Conservation (phyloP, 1,284 basidiomycete genomes). For the Ganoderma boninense region DNA sequence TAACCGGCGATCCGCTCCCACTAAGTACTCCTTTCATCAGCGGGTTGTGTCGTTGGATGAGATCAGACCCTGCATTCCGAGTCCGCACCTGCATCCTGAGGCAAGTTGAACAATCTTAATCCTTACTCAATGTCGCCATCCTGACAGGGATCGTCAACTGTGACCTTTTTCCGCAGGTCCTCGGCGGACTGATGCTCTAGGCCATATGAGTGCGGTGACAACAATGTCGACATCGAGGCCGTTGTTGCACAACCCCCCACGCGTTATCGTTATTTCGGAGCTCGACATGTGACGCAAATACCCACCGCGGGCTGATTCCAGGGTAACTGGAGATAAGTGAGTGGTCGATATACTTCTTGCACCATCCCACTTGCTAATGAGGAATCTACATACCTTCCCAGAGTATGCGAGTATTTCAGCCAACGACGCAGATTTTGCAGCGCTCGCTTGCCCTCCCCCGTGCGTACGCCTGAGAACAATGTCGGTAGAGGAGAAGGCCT, state of each 20-base stretch:
- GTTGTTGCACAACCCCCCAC: not conserved
- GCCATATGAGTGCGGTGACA: not conserved
- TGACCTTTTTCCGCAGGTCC: not conserved
- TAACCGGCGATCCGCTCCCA: not conserved
- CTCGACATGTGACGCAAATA: not conserved
- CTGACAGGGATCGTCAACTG: not conserved
- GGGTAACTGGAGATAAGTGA: not conserved
- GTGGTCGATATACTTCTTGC: not conserved
- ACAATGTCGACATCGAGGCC: not conserved
- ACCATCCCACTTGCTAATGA: not conserved
- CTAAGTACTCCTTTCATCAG: not conserved
- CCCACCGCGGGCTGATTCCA: not conserved
- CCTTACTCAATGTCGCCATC: not conserved
- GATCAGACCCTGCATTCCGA: too few relatives aligned
- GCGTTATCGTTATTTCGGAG: not conserved
- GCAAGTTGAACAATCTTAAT: not conserved
- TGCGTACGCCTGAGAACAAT: not conserved
- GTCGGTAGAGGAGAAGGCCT: not conserved
- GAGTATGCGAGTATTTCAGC: not conserved
- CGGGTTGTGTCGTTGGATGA: not conserved
- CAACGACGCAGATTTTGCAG: not conserved
- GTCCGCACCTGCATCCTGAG: not conserved
- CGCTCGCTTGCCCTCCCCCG: not conserved
- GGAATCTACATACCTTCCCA: slow-evolving; percentile 3
- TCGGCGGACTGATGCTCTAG: not conserved